Evolutionary conservation across 768 basidiomycete species (phyloP).

Genomic region (Suillus occidentalis): DNA sequence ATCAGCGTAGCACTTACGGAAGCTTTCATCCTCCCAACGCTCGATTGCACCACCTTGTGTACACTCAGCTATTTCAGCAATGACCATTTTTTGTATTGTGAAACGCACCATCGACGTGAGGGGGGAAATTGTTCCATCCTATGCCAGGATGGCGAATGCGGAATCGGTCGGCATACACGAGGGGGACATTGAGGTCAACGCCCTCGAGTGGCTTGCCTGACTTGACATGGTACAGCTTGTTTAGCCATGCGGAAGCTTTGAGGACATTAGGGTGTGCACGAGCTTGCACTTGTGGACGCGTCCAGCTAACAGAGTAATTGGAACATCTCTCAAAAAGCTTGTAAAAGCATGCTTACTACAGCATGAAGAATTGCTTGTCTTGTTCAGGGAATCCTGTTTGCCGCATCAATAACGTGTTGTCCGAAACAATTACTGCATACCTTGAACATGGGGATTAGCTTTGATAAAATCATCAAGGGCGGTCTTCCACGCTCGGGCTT

Average conservation of each 20-base stretch:
- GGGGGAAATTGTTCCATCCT: conserved; percentile 54
- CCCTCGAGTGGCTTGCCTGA: conserved; percentile 41
- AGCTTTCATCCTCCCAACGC: conserved; percentile 66
- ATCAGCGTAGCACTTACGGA: conserved; percentile 58
- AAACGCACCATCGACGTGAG: conserved; percentile 52
- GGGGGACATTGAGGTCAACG: conserved; percentile 60
- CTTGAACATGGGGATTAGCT: conserved; percentile 56
- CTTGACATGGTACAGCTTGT: conserved; percentile 56
- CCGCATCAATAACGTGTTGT: neutral
- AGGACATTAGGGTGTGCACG: conserved; percentile 68
- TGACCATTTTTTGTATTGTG: conserved; percentile 16
- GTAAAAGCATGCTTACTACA: conserved; percentile 50
- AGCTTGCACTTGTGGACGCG: conserved; percentile 60
- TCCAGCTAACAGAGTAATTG: conserved; percentile 38
- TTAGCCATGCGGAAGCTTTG: conserved; percentile 57
- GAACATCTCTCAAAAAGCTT: neutral
- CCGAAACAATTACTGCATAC: conserved; percentile 28
- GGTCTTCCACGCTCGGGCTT: conserved; percentile 59
- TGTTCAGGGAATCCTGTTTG: conserved; percentile 48
- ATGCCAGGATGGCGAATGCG: conserved; percentile 70
- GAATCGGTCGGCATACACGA: conserved; percentile 75
- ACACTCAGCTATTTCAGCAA: neutral
- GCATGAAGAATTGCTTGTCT: conserved; percentile 72
- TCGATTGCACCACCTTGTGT: conserved; percentile 67
- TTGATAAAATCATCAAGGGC: conserved; percentile 56